Conservation (phyloP, 345 rosid genomes). For the Brassica rapa region DNA sequence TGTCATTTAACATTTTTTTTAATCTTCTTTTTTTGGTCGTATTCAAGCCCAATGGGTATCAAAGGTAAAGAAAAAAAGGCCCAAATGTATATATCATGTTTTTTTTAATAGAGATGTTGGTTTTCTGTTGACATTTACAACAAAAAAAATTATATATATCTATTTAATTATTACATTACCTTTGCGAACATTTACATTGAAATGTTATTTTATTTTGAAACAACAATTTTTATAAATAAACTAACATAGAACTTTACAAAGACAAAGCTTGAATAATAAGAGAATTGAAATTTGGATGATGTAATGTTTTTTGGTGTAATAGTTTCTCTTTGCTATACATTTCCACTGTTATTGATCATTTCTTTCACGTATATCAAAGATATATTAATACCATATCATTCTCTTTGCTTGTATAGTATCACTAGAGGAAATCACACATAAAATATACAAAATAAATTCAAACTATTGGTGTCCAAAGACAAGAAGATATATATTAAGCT, state of each 20-base stretch:
- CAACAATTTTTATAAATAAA: background rate
- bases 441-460: background rate
- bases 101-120: background rate
- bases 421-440: background rate
- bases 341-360: background rate
- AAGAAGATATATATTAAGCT: background rate
- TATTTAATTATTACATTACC: too few relatives aligned
- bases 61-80: too few relatives aligned
- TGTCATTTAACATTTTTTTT: too few relatives aligned
- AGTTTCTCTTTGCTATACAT: background rate
- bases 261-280: background rate
- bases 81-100: too few relatives aligned
- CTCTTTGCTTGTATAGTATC: background rate
- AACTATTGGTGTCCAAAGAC: background rate
- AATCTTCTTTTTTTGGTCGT: too few relatives aligned
- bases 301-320: background rate
- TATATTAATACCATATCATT: background rate
- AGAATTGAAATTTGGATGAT: background rate
- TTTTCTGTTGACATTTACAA: background rate
- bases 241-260: background rate
- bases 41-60: too few relatives aligned
- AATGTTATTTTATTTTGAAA: background rate
- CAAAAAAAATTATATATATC: background rate
- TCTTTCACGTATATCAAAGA: background rate
- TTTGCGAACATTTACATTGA: background rate